Base-by-base conservation (phyloP, 2,329 filamentous ascomycete genomes). In the Tolypocladium ovalisporum region DNA sequence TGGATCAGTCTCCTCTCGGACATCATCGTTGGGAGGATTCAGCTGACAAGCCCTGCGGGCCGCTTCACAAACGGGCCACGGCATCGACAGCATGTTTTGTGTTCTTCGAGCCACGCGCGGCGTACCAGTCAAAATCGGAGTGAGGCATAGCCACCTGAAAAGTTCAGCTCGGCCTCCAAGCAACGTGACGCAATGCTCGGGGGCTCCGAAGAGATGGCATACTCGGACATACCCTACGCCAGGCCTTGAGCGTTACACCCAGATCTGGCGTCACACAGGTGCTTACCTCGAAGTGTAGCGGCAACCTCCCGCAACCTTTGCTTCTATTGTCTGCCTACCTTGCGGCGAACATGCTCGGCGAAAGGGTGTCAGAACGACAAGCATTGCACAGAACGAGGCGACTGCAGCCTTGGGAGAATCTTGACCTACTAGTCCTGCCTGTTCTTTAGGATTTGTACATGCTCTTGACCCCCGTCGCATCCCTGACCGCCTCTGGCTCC, bases 401-500 rank as follows among this genome's bases (percentile, higher is more conserved):
- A 51, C 9, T 51, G 29, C 27, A n/a, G 17, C 2, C 19, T 34
- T 51, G n/a, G n/a, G n/a, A n/a, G n/a, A n/a, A n/a, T n/a, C n/a
- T n/a, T n/a, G n/a, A n/a, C n/a, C n/a, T n/a, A n/a, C 47, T 1
- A 22, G 47, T 51, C 29, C 2, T 13, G 8, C 9, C 12, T n/a
- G 29, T 19, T 8, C 29, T 7, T 54, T 29, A 54, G 35, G 52
- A 54, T 32, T 27, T 27, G 27, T 57, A 57, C 13, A 58, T 40
- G 35, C 57, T 52, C 40, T 54, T 54, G 22, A 36, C 55, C 17
- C 44, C 54, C 9, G 34, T 19, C 13, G 29, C n/a, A 7, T 27
- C 19, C 35, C 44, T 10, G 19, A 55, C 17, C 29, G 49, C 51
- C 27, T 59, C 57, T 6, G 56, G 37, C 49, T 65, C 65, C 2